These are phyloP conservation scores for Vitis vinifera DNA, from an alignment of 164 flowering plant genomes.

Conservation along the genomic window DNA sequence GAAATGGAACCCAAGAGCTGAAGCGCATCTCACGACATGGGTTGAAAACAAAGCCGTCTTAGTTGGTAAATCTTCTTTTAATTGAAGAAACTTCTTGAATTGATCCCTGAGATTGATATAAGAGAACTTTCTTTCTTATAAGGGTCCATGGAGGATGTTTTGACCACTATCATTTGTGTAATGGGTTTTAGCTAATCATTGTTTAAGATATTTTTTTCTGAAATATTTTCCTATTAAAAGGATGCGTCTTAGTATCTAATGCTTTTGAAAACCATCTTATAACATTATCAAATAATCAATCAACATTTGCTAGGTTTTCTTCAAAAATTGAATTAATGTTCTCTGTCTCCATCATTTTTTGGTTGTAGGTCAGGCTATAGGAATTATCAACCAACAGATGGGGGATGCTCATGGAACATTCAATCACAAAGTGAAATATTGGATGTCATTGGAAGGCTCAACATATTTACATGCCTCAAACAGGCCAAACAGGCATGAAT, in stretches of 20 bases:
- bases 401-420: not conserved
- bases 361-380: not conserved
- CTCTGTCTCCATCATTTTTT: not conserved
- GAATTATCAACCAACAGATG: no score
- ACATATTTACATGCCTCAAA: no score
- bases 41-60: constrained; percentile 70
- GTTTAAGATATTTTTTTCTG: not conserved
- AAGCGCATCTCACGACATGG: constrained; percentile 61
- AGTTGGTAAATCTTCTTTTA: constrained; percentile 19
- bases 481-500: no score
- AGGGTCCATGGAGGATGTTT: no score
- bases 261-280: not conserved
- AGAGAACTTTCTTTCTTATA: no score
- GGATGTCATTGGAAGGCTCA: not conserved
- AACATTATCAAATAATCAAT: no score
- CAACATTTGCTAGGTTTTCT: not conserved
- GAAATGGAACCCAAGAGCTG: constrained; percentile 59
- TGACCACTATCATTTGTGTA: no score
- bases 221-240: not conserved
- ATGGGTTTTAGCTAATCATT: not conserved
- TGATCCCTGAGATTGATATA: no score
- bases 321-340: not conserved
- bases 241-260: not conserved
- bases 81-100: not conserved
- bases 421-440: not conserved